Evolutionary conservation across 2,329 filamentous ascomycete genomes (phyloP), one percentile per base, ranked within the genome.

Genomic region (Ascocoryne sarcoides): DNA sequence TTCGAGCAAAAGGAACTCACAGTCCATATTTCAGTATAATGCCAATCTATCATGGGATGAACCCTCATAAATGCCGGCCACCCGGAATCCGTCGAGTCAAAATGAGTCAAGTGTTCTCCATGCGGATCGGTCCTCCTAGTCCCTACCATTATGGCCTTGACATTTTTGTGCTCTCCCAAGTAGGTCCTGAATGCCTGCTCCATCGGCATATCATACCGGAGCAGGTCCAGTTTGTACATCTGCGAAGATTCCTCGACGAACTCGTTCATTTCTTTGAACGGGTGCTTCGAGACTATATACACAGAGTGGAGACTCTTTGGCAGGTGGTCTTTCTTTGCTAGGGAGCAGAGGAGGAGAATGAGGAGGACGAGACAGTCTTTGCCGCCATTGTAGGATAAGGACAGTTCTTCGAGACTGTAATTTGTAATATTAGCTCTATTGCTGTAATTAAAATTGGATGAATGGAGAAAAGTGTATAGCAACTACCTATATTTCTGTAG

Each of bases 1-100:
- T 7, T 36, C 23, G 12, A 23, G n/a, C 42, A 33, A 36, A 57
- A n/a, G n/a, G n/a, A n/a, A 71, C 85, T 69, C 58, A 93, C 88
- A 14, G 80, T 77, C 92, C 92, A 96, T 39, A 96, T 90, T 61
- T 96, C 90, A 9, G 78, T 76, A 62, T 95, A 95, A 61, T 92
- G 86, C 92, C 92, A 98, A 63, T 98, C 92, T 57, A 98, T 89
- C 8, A 98, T 84, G 0, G 92, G 90, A 62, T 98, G 88, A 45
- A 96, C 73, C 43, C 92, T 77, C 80, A 96, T 89, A 57, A 96
- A 95, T 32, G 71, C 67, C 26, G 92, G 92, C 92, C 92, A 98
- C 2, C 82, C 88, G 26, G 74, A 69, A 62, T 96, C 92, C 4
- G 92, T 98, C 37, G 73, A 75, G 59, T 94, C 85, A 59, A 96